Conservation (phyloP, 352 stramenopile species). For the Globisporangium orthogonon region DNA sequence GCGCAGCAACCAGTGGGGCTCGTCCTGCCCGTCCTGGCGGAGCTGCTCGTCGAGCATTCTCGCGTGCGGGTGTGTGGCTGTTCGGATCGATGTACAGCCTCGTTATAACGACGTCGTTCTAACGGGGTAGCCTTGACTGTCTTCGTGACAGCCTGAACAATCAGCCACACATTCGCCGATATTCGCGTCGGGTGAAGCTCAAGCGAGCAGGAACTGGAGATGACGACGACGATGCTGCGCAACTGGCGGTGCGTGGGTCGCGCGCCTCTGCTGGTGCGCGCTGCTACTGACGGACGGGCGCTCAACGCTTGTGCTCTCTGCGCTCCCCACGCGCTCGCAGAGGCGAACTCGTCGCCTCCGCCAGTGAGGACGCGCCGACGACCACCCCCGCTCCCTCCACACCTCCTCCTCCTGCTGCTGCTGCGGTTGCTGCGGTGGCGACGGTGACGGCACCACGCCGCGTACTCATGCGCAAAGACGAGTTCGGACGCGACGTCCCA, state of each 20-base stretch:
- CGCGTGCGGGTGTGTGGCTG: too few relatives aligned
- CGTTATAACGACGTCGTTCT: too few relatives aligned
- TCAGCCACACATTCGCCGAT: too few relatives aligned
- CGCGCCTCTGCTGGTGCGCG: too few relatives aligned
- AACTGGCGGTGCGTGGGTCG: slow-evolving; percentile 26
- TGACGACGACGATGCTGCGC: slow-evolving; percentile 10
- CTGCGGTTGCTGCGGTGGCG: not conserved
- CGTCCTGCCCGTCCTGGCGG: not conserved
- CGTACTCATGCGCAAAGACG: slow-evolving; percentile 45
- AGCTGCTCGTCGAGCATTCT: not conserved
- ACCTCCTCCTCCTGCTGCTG: not conserved
- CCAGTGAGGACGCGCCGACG: not conserved
- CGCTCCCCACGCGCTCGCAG: not conserved
- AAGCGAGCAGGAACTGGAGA: not conserved
- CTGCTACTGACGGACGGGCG: too few relatives aligned
- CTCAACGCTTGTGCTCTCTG: too few relatives aligned
- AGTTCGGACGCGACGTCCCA: slow-evolving; percentile 68
- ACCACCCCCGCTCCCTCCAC: not conserved
- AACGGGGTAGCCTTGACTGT: too few relatives aligned
- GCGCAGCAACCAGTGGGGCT: not conserved
- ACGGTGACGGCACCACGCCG: not conserved
- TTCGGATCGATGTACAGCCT: too few relatives aligned
- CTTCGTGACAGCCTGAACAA: too few relatives aligned
- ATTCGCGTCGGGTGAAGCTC: too few relatives aligned
- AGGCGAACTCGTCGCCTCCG: not conserved